Evolutionary conservation across 441 rosid genomes (phyloP), one percentile per base, ranked within the genome.

Genomic region (Rhodomyrtus psidioides): DNA sequence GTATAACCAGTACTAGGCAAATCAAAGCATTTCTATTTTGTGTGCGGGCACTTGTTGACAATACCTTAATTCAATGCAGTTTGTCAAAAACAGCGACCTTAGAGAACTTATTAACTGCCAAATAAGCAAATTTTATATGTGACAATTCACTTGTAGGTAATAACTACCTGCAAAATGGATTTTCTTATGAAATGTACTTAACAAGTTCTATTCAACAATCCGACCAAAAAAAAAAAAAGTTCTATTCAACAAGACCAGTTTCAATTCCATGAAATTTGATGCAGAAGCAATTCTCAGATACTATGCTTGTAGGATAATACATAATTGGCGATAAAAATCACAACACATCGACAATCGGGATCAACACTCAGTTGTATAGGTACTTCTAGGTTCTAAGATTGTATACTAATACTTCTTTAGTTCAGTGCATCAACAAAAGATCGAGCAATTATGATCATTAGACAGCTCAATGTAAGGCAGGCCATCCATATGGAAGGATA

Each of bases 401-500:
- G 76, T 34, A 24, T 10, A 10, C n/a, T 17, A 19, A 17, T 30
- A 9, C 16, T 70, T 34, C n/a, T 70, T 70, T 12, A 70, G 79
- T 39, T 70, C 49, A 39, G 49, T 21, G 49, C 79, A 70, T 70
- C 39, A n/a, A 39, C 49, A 8, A 21, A 70, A 70, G 79, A 70
- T 21, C 16, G 49, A 6, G 79, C 79, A 70, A 34, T 49, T 39
- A 12, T 3, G 49, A 9, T 39, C 79, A 39, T 49, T 55, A 70
- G 42, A 9, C 26, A 21, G 53, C 85, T 60, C n/a, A 57, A 57
- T 54, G 30, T 15, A 6, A 74, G 84, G 60, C 53, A 55, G 9
- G 83, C 75, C 84, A 7, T 57, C 58, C 76, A 26, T 39, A 39
- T 21, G 84, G 83, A 4, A 92, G 99, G 99, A 96, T 97, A 97